Percentiles rank a stretch among this genome's conserved stretches.
phyloP scores from a whole-genome alignment of 345 rosid genomes.

The Trapa bicornis region DNA sequence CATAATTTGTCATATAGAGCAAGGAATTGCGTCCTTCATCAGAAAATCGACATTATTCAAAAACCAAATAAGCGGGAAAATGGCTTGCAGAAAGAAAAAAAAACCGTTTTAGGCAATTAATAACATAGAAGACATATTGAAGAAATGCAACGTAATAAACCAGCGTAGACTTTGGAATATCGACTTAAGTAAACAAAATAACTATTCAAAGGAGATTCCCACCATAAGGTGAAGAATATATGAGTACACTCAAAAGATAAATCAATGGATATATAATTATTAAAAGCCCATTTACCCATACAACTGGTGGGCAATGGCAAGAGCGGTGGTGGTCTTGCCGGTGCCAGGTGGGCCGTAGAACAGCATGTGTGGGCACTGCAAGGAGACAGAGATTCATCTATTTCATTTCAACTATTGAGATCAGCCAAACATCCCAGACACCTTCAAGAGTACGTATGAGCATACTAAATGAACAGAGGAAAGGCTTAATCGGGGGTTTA shows the following conservation, averaged over 20 bases:
- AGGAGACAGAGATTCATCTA: neutral
- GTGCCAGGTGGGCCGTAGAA: constrained; percentile 98
- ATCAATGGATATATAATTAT: neutral
- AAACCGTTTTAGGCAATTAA: neutral
- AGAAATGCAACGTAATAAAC: neutral
- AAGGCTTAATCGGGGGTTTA: constrained; percentile 10
- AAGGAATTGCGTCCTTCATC: neutral
- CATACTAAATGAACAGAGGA: neutral
- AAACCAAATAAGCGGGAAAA: no score
- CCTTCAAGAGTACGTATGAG: neutral
- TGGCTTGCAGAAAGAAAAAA: neutral
- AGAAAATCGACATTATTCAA: neutral
- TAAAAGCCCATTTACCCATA: constrained; percentile 41
- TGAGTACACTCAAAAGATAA: neutral
- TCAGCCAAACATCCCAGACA: neutral
- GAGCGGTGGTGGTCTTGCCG: constrained; percentile 90
- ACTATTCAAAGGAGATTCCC: neutral
- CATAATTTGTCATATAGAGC: neutral
- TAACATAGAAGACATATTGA: neutral
- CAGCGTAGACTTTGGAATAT: neutral
- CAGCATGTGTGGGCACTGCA: constrained; percentile 91
- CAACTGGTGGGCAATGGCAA: constrained; percentile 90
- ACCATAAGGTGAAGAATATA: neutral
- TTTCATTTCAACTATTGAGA: neutral
- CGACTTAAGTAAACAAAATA: neutral